phyloP scores from a whole-genome alignment of 208 protist species.

The Entamoeba histolytica region DNA sequence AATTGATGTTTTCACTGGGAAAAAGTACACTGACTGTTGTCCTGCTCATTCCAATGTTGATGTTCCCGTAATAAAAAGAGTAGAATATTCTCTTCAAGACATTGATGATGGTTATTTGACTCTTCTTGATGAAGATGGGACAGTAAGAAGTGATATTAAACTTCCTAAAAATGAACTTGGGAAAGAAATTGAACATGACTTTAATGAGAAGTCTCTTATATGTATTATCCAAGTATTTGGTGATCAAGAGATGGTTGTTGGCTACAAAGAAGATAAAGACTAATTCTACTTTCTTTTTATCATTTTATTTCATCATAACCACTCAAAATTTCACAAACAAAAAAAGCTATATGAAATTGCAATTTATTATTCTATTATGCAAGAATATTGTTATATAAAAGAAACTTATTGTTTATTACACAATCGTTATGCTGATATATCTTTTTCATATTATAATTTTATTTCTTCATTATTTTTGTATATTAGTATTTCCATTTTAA shows the following conservation, averaged over 20 bases:
- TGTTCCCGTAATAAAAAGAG: not conserved
- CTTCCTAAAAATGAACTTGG: conserved; percentile 8
- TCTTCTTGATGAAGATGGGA: not conserved
- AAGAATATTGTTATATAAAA: no score
- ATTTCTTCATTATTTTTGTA: no score
- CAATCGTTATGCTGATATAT: no score
- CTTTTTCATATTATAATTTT: no score
- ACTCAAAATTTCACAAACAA: no score
- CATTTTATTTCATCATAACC: no score
- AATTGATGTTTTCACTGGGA: conserved; percentile 21
- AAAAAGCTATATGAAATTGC: no score
- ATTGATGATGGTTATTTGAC: conserved; percentile 9
- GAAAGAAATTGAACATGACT: not conserved
- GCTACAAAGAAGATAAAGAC: not conserved
- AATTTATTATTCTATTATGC: no score
- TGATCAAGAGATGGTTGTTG: not conserved
- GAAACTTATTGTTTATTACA: no score
- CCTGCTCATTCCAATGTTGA: conserved; percentile 9
- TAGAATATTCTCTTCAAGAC: not conserved
- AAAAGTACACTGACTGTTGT: conserved; percentile 1
- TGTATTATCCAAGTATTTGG: not conserved
- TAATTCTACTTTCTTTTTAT: not conserved
- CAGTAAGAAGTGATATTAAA: conserved; percentile 5
- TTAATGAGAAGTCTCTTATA: not conserved
- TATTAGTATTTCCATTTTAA: no score